Conservation (phyloP, 192 early-diverging fungal species). For the Podila epigama region DNA sequence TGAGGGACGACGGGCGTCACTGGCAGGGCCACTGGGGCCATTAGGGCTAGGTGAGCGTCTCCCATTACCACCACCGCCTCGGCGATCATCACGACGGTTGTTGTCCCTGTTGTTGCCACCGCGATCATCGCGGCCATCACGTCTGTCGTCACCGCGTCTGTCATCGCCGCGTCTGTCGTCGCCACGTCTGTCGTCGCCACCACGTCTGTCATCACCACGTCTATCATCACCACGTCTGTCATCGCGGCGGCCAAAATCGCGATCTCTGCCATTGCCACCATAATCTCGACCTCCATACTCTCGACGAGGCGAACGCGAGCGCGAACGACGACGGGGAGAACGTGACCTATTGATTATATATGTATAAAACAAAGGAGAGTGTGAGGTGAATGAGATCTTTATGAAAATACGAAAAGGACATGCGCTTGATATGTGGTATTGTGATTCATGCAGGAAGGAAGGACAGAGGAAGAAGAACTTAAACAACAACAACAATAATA, state of each 20-base stretch:
- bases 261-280: background rate
- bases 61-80: constrained; percentile 4
- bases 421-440: too few relatives aligned
- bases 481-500: background rate
- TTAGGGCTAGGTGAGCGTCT: constrained; percentile 14
- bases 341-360: too few relatives aligned
- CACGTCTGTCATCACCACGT: constrained; percentile 8
- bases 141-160: constrained; percentile 5
- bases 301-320: constrained; percentile 5
- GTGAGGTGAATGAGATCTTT: background rate
- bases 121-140: constrained; percentile 4
- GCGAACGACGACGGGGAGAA: constrained; percentile 14
- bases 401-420: background rate
- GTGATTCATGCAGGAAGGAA: background rate
- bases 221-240: constrained; percentile 3
- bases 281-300: constrained; percentile 1
- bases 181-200: background rate
- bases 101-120: background rate
- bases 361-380: background rate
- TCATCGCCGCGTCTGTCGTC: constrained; percentile 10
- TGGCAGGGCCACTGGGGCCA: too few relatives aligned
- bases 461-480: background rate
- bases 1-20: background rate
- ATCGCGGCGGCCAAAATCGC: background rate
- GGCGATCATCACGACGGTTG: background rate